These are phyloP conservation scores for Grosmannia huntii DNA, from an alignment of 2,329 filamentous ascomycete genomes.

Conservation along the genomic window DNA sequence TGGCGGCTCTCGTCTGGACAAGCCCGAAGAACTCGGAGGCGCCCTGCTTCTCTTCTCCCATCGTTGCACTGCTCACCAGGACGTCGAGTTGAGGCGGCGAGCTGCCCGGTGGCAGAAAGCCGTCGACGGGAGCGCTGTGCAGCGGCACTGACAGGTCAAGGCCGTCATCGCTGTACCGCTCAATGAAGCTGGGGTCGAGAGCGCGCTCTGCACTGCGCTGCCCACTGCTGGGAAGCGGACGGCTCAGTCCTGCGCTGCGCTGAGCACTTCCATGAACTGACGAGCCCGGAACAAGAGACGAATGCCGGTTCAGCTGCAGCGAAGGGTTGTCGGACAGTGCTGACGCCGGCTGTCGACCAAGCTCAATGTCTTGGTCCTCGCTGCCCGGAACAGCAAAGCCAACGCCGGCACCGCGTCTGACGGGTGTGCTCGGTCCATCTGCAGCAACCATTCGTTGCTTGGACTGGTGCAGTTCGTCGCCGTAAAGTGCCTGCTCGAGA, in stretches of 20 bases:
- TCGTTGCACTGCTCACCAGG: background rate
- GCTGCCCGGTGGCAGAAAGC: background rate
- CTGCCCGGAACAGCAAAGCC: background rate
- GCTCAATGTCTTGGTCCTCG: constrained; percentile 32
- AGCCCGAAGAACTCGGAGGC: constrained; percentile 1
- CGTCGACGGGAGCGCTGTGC: background rate
- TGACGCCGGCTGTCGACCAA: constrained; percentile 54
- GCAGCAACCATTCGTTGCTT: constrained; percentile 1
- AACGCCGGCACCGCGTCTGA: background rate
- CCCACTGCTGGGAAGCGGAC: constrained; percentile 26
- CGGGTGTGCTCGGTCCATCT: constrained; percentile 7
- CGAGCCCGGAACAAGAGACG: constrained; percentile 25
- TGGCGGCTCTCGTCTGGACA: constrained; percentile 1
- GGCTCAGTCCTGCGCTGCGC: constrained; percentile 9
- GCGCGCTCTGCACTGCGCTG: constrained; percentile 5
- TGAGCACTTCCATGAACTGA: constrained; percentile 28
- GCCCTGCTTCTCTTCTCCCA: constrained; percentile 7
- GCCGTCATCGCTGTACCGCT: constrained; percentile 11
- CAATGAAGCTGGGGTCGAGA: constrained; percentile 11
- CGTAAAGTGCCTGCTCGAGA: constrained; percentile 8
- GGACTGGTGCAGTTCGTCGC: constrained; percentile 8
- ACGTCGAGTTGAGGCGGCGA: background rate
- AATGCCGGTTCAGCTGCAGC: constrained; percentile 38
- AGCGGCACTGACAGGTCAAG: constrained; percentile 1
- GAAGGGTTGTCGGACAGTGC: constrained; percentile 51